Evolutionary conservation across 495 filamentous ascomycete species (phyloP).

Genomic region (Halenospora varia): DNA sequence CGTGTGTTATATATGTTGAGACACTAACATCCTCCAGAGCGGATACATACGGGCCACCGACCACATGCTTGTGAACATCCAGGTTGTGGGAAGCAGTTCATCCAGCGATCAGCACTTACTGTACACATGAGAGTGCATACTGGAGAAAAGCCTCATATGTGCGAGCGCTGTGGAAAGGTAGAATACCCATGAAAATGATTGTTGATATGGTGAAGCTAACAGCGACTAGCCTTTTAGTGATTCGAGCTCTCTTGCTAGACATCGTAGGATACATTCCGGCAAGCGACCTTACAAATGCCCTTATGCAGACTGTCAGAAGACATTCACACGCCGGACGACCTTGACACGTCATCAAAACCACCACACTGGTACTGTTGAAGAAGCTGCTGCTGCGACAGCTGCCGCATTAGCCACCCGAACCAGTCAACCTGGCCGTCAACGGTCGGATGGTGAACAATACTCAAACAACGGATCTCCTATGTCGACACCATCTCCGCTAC

Average conservation of each 20-base stretch:
- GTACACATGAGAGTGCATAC: slow-evolving; percentile 95
- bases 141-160: slow-evolving; percentile 97
- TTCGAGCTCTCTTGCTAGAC: slow-evolving; percentile 89
- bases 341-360: slow-evolving; percentile 94
- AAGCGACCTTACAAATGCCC: slow-evolving; percentile 97
- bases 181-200: slow-evolving; percentile 12
- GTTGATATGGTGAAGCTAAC: slow-evolving; percentile 20
- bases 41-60: slow-evolving; percentile 88
- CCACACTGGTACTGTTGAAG: slow-evolving; percentile 92
- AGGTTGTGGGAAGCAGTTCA: slow-evolving; percentile 92
- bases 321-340: slow-evolving; percentile 92
- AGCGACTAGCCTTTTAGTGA: slow-evolving; percentile 87
- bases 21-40: slow-evolving; percentile 54
- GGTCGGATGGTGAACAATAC: slow-evolving; percentile 73
- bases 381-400: slow-evolving; percentile 84
- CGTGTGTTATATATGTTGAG: slow-evolving; percentile 25
- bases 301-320: slow-evolving; percentile 97
- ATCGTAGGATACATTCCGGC: slow-evolving; percentile 92
- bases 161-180: slow-evolving; percentile 96
- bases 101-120: slow-evolving; percentile 94
- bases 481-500: slow-evolving; percentile 82
- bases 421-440: slow-evolving; percentile 50
- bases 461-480: slow-evolving; percentile 79
- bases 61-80: slow-evolving; percentile 92
- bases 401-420: slow-evolving; percentile 67